phyloP scores from a whole-genome alignment of 2,329 filamentous ascomycete genomes.

The Fusarium tjaetaba region DNA sequence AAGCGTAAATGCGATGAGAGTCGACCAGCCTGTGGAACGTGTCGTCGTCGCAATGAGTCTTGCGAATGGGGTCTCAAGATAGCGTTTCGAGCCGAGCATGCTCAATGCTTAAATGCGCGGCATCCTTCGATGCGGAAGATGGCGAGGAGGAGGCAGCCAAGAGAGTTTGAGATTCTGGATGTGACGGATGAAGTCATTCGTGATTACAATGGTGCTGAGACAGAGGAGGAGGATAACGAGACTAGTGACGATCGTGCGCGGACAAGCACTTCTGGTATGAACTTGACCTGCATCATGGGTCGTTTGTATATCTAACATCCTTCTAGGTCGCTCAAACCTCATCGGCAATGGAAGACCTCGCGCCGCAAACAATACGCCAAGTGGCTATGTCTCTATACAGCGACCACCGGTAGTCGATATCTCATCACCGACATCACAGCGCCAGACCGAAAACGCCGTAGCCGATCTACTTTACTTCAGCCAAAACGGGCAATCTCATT shows the following conservation, averaged over 20 bases:
- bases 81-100: constrained; percentile 51
- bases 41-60: constrained; percentile 44
- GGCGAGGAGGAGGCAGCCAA: constrained; percentile 41
- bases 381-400: constrained; percentile 13
- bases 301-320: not conserved
- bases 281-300: fast-evolving
- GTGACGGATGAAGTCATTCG: constrained; percentile 51
- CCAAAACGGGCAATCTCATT: constrained; percentile 42
- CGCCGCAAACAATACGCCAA: not conserved
- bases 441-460: constrained; percentile 50
- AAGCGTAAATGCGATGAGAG: constrained; percentile 53
- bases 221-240: constrained; percentile 33
- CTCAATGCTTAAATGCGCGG: constrained; percentile 44
- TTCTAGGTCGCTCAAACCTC: not conserved
- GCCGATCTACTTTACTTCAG: constrained; percentile 50
- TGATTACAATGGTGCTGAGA: constrained; percentile 46
- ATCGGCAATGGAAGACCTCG: not conserved
- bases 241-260: not conserved
- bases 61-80: constrained; percentile 54
- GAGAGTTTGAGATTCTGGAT: constrained; percentile 51
- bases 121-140: constrained; percentile 50
- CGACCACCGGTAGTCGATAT: constrained; percentile 1
- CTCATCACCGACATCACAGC: constrained; percentile 37
- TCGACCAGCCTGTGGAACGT: constrained; percentile 49
- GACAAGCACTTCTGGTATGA: constrained; percentile 9